Percentiles rank a stretch among this genome's conserved stretches.
These are phyloP conservation scores for Ceratopteris richardii DNA, from an alignment of 75 land plant species.

Conservation along the genomic window DNA sequence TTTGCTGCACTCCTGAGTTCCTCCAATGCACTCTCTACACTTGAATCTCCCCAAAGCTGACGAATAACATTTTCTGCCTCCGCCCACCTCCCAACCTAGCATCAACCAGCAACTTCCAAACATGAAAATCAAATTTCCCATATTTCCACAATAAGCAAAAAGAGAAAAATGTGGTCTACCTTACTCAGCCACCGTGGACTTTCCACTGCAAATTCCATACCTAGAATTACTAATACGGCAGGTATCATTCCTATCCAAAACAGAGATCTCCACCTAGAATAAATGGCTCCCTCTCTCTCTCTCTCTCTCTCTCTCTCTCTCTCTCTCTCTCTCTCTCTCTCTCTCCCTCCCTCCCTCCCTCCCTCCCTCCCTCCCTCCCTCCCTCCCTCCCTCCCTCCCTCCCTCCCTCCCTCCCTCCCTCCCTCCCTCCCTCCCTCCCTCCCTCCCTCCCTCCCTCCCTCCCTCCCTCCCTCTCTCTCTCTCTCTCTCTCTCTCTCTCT, in stretches of 20 bases:
- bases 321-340: background rate
- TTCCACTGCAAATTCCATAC: slow-evolving; percentile 85
- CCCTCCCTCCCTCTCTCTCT: no score
- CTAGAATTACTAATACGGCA: slow-evolving; percentile 50
- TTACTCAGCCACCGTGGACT: slow-evolving; percentile 94
- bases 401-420: no score
- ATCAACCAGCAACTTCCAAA: background rate
- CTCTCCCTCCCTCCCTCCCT: no score
- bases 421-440: no score
- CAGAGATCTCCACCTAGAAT: slow-evolving; percentile 80
- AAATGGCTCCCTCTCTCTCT: background rate
- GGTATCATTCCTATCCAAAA: slow-evolving; percentile 61
- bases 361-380: no score
- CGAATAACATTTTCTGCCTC: slow-evolving; percentile 50
- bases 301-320: background rate
- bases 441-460: no score
- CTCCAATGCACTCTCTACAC: slow-evolving; percentile 49
- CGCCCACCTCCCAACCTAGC: slow-evolving; percentile 55
- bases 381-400: no score
- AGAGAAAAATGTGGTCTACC: slow-evolving; percentile 23
- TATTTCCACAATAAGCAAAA: background rate
- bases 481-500: no score
- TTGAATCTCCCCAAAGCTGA: slow-evolving; percentile 60
- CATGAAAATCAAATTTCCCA: background rate
- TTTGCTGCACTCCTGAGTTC: slow-evolving; percentile 53